phyloP scores from a whole-genome alignment of 768 basidiomycete genomes.

The Mycena venus region DNA sequence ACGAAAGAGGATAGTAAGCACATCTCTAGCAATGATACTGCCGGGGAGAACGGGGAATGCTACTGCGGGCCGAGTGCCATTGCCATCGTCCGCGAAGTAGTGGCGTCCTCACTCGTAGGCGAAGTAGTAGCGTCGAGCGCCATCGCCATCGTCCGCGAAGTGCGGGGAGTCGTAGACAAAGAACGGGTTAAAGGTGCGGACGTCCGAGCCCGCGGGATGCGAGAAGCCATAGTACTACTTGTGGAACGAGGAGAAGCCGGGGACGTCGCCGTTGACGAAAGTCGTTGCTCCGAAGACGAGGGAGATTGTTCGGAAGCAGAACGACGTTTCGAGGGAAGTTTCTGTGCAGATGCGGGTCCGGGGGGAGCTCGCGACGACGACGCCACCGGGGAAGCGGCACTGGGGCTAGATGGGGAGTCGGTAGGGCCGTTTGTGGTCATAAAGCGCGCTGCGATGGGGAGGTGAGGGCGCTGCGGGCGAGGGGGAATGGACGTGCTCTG shows the following conservation, averaged over 20 bases:
- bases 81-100: too few relatives aligned
- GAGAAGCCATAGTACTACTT: not conserved
- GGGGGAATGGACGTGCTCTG: slow-evolving; percentile 6
- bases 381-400: not conserved
- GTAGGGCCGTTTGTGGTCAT: not conserved
- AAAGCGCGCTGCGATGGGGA: not conserved
- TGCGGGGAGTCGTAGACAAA: not conserved
- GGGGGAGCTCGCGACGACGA: not conserved
- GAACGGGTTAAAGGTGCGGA: not conserved
- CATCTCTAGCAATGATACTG: too few relatives aligned
- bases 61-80: too few relatives aligned
- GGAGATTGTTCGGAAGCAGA: slow-evolving; percentile 11
- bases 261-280: too few relatives aligned
- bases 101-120: too few relatives aligned
- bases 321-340: slow-evolving; percentile 7
- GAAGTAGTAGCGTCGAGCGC: too few relatives aligned
- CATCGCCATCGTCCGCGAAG: too few relatives aligned
- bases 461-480: not conserved
- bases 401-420: not conserved
- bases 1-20: too few relatives aligned
- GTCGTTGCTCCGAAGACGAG: too few relatives aligned
- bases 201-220: slow-evolving; percentile 19
- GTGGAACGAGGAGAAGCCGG: slow-evolving; percentile 8
- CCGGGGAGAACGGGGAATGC: too few relatives aligned
- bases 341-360: not conserved